Evolutionary conservation across 1,284 basidiomycete species (phyloP), one percentile per base, ranked within the genome.

Genomic region (Singerocomus inundabilis): DNA sequence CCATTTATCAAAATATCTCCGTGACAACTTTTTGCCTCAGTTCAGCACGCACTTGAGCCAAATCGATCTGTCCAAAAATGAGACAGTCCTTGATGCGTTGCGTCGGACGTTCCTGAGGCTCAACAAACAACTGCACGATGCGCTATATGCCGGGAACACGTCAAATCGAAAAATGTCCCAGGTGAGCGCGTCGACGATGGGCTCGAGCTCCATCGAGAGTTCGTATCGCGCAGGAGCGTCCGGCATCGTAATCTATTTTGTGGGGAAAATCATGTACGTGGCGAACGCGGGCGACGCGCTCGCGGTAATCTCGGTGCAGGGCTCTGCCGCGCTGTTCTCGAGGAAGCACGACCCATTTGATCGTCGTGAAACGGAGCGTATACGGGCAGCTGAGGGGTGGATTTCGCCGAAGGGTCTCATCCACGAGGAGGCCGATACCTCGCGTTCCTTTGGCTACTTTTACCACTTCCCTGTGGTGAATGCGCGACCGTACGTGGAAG

Each of bases 341-440:
- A 80, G 76, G 59, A 85, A 86, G 61, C 97, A 99, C 66, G 91
- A 96, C 54, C 96, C 97, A 0, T 93, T 93, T 51, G 91, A 97
- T 63, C 81, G 87, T 24, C 74, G 76, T 16, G 97, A 99, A 72
- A 93, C 88, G 2, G 78, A 79, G 15, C 81, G 95, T 18, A 98
- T 99, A 54, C 85, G 97, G 29, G 77, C 83, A 0, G 92, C 94
- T 3, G 97, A 98, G 70, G 95, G 94, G 0, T 99, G 93, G 91
- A 88, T 99, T 33, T 94, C 94, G 5, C 89, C 93, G n/a, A 85
- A 89, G 55, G 96, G 96, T 6, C 77, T 89, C 28, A 88, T 99
- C 57, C 97, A 97, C 69, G 93, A 98, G 66, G 89, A 93, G 62
- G 82, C 93, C 53, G 91, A 94, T 57, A 83, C 94, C 5, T 95